Conservation (phyloP, 805 yeast genomes). For the Clavispora fructus region DNA sequence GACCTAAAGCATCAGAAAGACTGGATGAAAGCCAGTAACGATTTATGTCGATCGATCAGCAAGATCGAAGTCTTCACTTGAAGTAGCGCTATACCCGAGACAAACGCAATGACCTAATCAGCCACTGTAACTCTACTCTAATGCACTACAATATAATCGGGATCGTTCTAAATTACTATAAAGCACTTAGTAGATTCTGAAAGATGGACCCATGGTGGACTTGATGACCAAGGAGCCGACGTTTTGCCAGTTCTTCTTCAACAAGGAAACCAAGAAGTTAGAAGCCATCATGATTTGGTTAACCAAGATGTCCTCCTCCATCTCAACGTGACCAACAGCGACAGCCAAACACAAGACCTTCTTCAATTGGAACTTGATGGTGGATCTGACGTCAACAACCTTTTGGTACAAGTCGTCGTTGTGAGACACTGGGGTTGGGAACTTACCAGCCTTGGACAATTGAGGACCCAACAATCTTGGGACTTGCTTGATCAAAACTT, state of each 20-base stretch:
- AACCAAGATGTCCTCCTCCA: conserved; percentile 94
- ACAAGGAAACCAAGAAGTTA: conserved; percentile 97
- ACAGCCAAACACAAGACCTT: conserved; percentile 99
- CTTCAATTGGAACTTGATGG: conserved; percentile 99
- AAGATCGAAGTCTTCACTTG: no score
- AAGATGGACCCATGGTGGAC: conserved; percentile 99
- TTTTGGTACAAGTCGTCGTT: conserved; percentile 94
- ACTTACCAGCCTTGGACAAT: conserved; percentile 99
- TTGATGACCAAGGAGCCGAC: conserved; percentile 98
- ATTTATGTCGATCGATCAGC: no score
- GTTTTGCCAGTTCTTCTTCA: conserved; percentile 99
- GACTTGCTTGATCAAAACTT: conserved; percentile 98
- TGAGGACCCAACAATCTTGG: conserved; percentile 99
- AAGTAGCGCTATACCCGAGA: no score
- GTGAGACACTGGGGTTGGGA: conserved; percentile 99
- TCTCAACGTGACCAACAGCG: conserved; percentile 99
- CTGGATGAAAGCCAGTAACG: no score
- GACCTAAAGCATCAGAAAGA: no score
- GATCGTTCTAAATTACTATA: conserved; percentile 1
- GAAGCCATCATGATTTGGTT: conserved; percentile 98
- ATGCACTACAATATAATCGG: not conserved
- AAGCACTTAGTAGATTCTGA: conserved; percentile 87
- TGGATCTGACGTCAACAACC: conserved; percentile 96
- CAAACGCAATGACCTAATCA: no score
- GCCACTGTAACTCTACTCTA: no score